Base-by-base conservation (phyloP, 257 asterid species). In the Ehretia macrophylla region DNA sequence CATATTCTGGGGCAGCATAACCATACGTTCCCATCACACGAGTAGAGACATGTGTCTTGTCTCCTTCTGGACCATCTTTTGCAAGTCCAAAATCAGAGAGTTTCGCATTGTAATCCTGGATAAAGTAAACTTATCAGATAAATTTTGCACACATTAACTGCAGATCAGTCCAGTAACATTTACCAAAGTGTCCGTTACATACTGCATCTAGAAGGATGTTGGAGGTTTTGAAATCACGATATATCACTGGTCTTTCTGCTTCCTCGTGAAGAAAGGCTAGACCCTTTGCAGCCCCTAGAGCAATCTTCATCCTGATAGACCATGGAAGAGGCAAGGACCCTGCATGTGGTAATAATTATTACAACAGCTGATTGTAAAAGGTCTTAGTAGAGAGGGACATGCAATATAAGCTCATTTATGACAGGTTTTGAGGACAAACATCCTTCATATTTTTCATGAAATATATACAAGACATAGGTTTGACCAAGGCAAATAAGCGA, bases 11-110 rank as follows among this genome's bases (percentile, higher is more conserved):
- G 57, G 99, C 99, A 10, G 99, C 99, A 64, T 92, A 88, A 18
- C 99, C 99, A 20, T 92, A 88, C 4, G 99, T 92, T 51, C 99
- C 97, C 99, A 92, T 92, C 49, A 92, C 99, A 55, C 99, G 96
- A 8, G 99, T 92, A 32, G 99, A 92, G 50, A 92, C 99, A 45
- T 92, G 99, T 65, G 95, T 92, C 62, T 92, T 88, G 46, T 93
- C 99, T 53, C 91, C 96, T 64, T 92, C 97, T 0, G 99, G 99
- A 39, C 91, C 99, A 69, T 92, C 99, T 77, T 88, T 92, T 21
- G 99, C 99, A 54, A 92, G 99, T 55, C 99, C 99, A 68, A 92
- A 92, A 77, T 92, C 99, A 50, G 99, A 92, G 45, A 92, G 96
- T 70, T 84, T 92, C 56, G 99, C 96, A 75, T 86, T 92, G 63